Conservation (phyloP, 805 yeast species). For the Ogataea nonfermentans region DNA sequence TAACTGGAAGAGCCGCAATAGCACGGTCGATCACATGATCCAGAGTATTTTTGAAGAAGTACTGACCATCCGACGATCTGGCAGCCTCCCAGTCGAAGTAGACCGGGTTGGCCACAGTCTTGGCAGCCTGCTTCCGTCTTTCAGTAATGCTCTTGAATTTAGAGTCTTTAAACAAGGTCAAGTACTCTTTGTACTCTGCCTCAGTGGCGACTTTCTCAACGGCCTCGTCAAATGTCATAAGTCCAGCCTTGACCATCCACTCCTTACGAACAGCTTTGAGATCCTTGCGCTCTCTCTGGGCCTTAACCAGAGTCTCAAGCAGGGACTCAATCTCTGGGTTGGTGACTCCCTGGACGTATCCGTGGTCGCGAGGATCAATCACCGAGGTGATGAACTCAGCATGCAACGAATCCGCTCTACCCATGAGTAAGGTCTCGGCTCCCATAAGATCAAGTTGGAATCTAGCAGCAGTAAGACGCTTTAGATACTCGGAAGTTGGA, state of each 20-base stretch:
- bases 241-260: slow-evolving; percentile 44
- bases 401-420: slow-evolving; percentile 59
- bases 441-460: slow-evolving; percentile 67
- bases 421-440: slow-evolving; percentile 53
- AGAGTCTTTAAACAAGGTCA: slow-evolving; percentile 12
- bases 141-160: slow-evolving; percentile 25
- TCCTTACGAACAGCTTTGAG: slow-evolving; percentile 39
- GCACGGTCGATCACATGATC: slow-evolving; percentile 57
- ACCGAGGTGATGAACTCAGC: slow-evolving; percentile 50
- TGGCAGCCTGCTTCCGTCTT: slow-evolving; percentile 19
- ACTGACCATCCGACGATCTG: slow-evolving; percentile 57
- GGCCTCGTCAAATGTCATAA: slow-evolving; percentile 54
- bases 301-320: slow-evolving; percentile 42
- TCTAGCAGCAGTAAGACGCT: slow-evolving; percentile 55
- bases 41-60: slow-evolving; percentile 47
- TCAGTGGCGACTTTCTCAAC: slow-evolving; percentile 35
- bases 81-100: slow-evolving; percentile 62
- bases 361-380: slow-evolving; percentile 58
- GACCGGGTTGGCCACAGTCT: slow-evolving; percentile 34
- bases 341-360: slow-evolving; percentile 50
- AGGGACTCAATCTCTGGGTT: slow-evolving; percentile 39
- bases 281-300: slow-evolving; percentile 39
- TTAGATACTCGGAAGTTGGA: slow-evolving; percentile 57
- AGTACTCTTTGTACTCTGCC: slow-evolving; percentile 17
- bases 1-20: slow-evolving; percentile 51